Conservation (phyloP, 495 filamentous ascomycete genomes). For the Cenococcum geophilum region DNA sequence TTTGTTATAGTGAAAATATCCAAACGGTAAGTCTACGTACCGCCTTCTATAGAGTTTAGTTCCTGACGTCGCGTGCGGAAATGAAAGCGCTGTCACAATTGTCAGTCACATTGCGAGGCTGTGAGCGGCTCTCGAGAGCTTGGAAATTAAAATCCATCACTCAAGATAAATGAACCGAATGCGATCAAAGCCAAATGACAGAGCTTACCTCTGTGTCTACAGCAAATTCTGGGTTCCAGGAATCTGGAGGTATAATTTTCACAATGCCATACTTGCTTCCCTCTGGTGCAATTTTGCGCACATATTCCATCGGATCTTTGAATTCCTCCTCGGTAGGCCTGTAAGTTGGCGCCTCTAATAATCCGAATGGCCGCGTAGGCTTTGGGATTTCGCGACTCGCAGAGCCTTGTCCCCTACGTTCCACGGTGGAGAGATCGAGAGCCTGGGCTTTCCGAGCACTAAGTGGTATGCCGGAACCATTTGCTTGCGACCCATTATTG, state of each 20-base stretch:
- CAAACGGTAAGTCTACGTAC: conserved; percentile 50
- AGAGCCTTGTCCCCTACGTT: conserved; percentile 75
- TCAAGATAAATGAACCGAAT: neutral
- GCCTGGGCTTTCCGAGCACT: conserved; percentile 65
- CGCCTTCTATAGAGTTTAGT: conserved; percentile 96
- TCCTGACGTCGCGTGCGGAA: conserved; percentile 96
- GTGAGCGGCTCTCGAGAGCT: neutral
- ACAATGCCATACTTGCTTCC: conserved; percentile 81
- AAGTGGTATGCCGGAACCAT: conserved; percentile 45
- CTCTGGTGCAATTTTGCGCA: conserved; percentile 80
- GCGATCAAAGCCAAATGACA: neutral
- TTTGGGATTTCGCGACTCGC: conserved; percentile 69
- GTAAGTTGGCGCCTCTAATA: conserved; percentile 89
- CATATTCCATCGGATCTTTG: conserved; percentile 87
- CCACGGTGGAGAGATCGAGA: conserved; percentile 83
- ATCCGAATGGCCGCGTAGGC: conserved; percentile 68
- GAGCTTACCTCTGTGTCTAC: conserved; percentile 88
- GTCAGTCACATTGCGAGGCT: neutral
- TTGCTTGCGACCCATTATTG: conserved; percentile 25
- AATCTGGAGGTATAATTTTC: conserved; percentile 89
- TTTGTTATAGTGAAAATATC: conserved; percentile 22
- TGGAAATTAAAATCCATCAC: conserved; percentile 17
- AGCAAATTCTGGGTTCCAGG: conserved; percentile 90
- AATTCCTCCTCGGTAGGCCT: conserved; percentile 89
- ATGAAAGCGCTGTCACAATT: conserved; percentile 70